Conservation (phyloP, 2,329 filamentous ascomycete genomes). For the Verticillium nonalfalfae region DNA sequence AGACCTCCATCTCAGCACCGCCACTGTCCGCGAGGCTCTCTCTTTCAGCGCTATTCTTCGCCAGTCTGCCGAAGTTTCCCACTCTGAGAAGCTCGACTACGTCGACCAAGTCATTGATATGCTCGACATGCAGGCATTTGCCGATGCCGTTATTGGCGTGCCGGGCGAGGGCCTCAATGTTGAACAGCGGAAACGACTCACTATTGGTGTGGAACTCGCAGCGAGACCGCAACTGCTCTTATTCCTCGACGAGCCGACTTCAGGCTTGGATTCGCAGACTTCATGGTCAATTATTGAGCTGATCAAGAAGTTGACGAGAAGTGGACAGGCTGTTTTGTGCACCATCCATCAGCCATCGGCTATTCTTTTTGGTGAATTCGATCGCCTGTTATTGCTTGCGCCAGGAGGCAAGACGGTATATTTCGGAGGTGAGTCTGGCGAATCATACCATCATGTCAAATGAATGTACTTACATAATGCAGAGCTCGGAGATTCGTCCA, state of each 20-base stretch:
- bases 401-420: conserved; percentile 52
- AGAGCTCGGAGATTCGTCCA: conserved; percentile 30
- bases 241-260: conserved; percentile 76
- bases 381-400: conserved; percentile 47
- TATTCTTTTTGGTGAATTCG: conserved; percentile 38
- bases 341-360: conserved; percentile 41
- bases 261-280: conserved; percentile 67
- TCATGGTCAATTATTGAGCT: conserved; percentile 68
- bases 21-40: conserved; percentile 61
- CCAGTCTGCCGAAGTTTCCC: conserved; percentile 51
- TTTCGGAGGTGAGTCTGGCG: conserved; percentile 40
- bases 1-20: conserved; percentile 61
- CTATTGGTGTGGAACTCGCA: conserved; percentile 70
- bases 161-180: conserved; percentile 48
- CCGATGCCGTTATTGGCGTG: conserved; percentile 63
- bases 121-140: conserved; percentile 50
- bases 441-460: not conserved
- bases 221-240: conserved; percentile 66
- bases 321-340: conserved; percentile 35
- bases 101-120: conserved; percentile 21
- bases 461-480: not conserved
- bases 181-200: conserved; percentile 49
- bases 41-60: conserved; percentile 61
- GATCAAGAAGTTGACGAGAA: conserved; percentile 54
- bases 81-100: conserved; percentile 15